These are phyloP conservation scores for Adansonia rubrostipa DNA, from an alignment of 441 rosid genomes.

Conservation along the genomic window DNA sequence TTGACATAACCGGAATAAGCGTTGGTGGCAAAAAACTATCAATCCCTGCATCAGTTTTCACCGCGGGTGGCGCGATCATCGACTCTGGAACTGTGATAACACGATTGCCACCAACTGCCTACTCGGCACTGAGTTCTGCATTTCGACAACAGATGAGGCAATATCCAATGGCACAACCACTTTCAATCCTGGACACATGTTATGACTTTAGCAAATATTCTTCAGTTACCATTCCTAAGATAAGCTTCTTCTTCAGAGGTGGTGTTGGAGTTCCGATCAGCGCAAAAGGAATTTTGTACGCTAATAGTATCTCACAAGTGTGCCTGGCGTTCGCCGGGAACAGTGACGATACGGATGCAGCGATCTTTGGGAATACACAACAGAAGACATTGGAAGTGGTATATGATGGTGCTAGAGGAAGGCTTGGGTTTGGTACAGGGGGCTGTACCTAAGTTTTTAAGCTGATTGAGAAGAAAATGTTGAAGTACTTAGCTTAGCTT, in stretches of 20 bases:
- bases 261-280: constrained; percentile 48
- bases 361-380: constrained; percentile 76
- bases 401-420: constrained; percentile 59
- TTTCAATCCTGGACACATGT: constrained; percentile 78
- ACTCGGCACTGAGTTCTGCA: constrained; percentile 43
- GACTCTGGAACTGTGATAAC: constrained; percentile 74
- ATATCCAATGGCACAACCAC: constrained; percentile 53
- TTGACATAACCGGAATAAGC: constrained; percentile 48
- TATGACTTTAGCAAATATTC: constrained; percentile 53
- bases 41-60: constrained; percentile 51
- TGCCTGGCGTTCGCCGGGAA: constrained; percentile 84
- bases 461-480: constrained; percentile 13
- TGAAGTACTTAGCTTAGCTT: neutral
- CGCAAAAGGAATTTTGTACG: constrained; percentile 45
- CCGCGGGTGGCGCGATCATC: constrained; percentile 48
- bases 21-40: constrained; percentile 51
- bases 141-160: constrained; percentile 55
- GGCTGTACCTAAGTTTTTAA: constrained; percentile 43
- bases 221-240: constrained; percentile 47
- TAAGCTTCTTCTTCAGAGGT: constrained; percentile 51
- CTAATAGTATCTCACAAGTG: constrained; percentile 42
- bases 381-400: constrained; percentile 73
- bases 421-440: constrained; percentile 65
- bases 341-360: constrained; percentile 41
- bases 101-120: constrained; percentile 58